Evolutionary conservation across 768 basidiomycete genomes (phyloP).

Genomic region (Suillus ampliporus): DNA sequence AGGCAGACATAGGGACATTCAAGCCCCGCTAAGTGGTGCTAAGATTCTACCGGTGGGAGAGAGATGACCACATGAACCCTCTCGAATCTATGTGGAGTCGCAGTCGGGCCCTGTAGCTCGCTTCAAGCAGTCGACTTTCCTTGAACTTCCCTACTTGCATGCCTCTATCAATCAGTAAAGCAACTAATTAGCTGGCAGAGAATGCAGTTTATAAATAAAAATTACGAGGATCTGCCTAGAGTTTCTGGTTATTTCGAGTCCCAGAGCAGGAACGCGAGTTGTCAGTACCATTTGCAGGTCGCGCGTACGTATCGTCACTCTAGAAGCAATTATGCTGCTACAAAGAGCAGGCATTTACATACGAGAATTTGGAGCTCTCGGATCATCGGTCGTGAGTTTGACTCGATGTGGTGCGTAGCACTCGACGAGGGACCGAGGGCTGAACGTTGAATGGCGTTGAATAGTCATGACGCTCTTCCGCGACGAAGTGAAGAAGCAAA

Average conservation of each 20-base stretch:
- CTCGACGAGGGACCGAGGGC: conserved; percentile 4
- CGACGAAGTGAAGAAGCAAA: not conserved
- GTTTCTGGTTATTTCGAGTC: not conserved
- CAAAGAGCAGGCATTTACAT: not conserved
- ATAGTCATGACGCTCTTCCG: not conserved
- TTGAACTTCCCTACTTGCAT: not conserved
- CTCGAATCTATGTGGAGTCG: not conserved
- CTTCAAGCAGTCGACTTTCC: not conserved
- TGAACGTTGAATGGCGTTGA: not conserved
- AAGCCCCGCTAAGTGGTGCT: conserved; percentile 6
- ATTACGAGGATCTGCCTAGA: not conserved
- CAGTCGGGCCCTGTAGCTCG: not conserved
- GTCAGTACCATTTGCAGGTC: not conserved
- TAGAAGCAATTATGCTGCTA: conserved; percentile 1
- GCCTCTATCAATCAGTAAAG: too few relatives aligned
- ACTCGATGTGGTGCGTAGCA: not conserved
- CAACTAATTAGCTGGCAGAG: not conserved
- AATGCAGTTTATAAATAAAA: not conserved
- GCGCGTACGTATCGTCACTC: not conserved
- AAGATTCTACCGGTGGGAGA: not conserved
- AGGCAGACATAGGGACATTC: conserved; percentile 5
- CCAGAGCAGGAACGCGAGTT: not conserved
- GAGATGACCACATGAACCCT: not conserved
- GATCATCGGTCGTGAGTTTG: not conserved
- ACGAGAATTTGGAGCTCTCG: not conserved